Percentiles rank a stretch among this genome's conserved stretches.
Evolutionary conservation across 1,284 basidiomycete species (phyloP).

Genomic region (Irpex sp.): DNA sequence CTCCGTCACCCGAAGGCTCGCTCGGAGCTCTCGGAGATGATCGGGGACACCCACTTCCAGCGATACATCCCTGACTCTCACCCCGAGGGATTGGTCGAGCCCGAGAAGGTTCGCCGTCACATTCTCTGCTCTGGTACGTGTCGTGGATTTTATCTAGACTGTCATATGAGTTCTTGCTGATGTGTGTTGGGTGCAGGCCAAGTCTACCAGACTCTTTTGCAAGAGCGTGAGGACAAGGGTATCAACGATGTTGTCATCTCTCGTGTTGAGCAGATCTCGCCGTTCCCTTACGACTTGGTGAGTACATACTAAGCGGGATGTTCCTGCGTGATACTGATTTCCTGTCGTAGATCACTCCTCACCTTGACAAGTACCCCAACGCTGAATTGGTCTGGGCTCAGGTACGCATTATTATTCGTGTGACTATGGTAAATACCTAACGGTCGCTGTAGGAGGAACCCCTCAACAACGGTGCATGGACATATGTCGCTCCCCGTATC

Average conservation of each 20-base stretch:
- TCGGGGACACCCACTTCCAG: slow-evolving; percentile 87
- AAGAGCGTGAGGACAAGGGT: slow-evolving; percentile 85
- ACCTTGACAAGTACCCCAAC: slow-evolving; percentile 95
- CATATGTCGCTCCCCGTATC: slow-evolving; percentile 87
- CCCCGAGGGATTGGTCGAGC: slow-evolving; percentile 64
- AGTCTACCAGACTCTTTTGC: slow-evolving; percentile 87
- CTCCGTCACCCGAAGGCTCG: slow-evolving; percentile 92
- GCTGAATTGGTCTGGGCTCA: slow-evolving; percentile 91
- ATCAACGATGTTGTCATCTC: slow-evolving; percentile 94
- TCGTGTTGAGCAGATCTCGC: slow-evolving; percentile 91
- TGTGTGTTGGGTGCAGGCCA: slow-evolving; percentile 55
- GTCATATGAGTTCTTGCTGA: not conserved
- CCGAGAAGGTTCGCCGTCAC: slow-evolving; percentile 89
- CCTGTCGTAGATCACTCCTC: slow-evolving; percentile 64
- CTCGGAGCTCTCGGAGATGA: slow-evolving; percentile 86
- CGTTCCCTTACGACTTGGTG: slow-evolving; percentile 93
- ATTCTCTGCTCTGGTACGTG: slow-evolving; percentile 77
- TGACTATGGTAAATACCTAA: too few relatives aligned
- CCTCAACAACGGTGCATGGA: slow-evolving; percentile 92
- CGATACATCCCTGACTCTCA: slow-evolving; percentile 89
- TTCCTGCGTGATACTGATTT: not conserved
- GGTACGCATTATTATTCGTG: slow-evolving; percentile 7
- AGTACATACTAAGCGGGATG: slow-evolving; percentile 19
- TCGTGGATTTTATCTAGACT: not conserved
- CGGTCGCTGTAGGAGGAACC: slow-evolving; percentile 64